Percentiles rank a stretch among this genome's conserved stretches.
These are phyloP conservation scores for Niebla homalea DNA, from an alignment of 495 filamentous ascomycete genomes.

Conservation along the genomic window DNA sequence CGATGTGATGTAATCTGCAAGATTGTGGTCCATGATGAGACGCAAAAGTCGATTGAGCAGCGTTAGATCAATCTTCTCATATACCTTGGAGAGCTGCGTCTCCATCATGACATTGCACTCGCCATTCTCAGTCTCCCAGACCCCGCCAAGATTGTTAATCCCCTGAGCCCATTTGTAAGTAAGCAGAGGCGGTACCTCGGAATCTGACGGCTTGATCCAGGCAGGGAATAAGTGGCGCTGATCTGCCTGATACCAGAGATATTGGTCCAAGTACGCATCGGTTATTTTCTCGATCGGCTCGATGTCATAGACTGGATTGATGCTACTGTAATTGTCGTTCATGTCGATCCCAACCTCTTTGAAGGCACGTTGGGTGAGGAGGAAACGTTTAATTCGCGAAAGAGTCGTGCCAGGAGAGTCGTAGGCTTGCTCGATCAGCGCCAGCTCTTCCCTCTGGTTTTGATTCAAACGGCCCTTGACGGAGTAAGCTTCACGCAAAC, in stretches of 20 bases:
- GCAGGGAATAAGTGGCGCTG: conserved; percentile 95
- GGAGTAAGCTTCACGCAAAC: conserved; percentile 89
- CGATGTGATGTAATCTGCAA: conserved; percentile 97
- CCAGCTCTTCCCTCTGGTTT: conserved; percentile 93
- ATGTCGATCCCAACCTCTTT: conserved; percentile 99
- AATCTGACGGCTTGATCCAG: conserved; percentile 99
- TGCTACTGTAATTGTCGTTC: conserved; percentile 99
- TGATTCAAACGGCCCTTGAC: conserved; percentile 97
- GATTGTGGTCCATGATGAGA: conserved; percentile 98
- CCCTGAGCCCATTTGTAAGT: conserved; percentile 99
- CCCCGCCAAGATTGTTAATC: conserved; percentile 96
- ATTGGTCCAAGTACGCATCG: conserved; percentile 96
- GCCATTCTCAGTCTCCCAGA: conserved; percentile 90
- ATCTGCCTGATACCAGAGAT: conserved; percentile 98
- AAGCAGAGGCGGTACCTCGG: conserved; percentile 91
- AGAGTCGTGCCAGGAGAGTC: conserved; percentile 94
- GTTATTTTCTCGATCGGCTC: conserved; percentile 99
- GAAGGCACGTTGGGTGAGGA: conserved; percentile 93
- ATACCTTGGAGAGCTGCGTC: conserved; percentile 94
- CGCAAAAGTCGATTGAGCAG: conserved; percentile 84
- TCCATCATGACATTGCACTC: conserved; percentile 99
- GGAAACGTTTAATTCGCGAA: conserved; percentile 93
- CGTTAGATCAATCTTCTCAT: conserved; percentile 98
- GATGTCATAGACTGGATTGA: conserved; percentile 98
- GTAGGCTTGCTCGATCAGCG: conserved; percentile 96